phyloP scores from a whole-genome alignment of 352 stramenopile species.

The Poterioochromonas sp. region DNA sequence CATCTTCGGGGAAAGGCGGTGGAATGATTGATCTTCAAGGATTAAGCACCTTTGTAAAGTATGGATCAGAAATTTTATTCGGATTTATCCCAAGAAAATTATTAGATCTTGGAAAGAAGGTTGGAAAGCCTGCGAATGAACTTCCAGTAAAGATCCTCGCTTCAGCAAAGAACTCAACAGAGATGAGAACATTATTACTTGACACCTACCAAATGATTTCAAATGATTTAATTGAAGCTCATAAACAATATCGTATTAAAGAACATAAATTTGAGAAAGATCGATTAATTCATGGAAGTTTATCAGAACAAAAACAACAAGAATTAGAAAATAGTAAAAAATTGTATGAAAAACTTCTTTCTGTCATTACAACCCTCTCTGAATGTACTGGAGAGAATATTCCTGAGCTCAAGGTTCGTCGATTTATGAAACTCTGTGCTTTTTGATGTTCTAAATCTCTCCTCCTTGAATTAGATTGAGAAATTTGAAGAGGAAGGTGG shows the following conservation, averaged over 20 bases:
- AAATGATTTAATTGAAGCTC: constrained; percentile 13
- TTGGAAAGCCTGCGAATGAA: neutral
- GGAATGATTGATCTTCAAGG: neutral
- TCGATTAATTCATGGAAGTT: neutral
- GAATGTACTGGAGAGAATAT: constrained; percentile 4
- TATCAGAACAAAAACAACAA: constrained; percentile 12
- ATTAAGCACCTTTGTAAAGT: constrained; percentile 21
- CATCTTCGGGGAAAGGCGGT: neutral
- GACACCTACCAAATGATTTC: neutral
- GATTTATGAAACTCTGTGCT: neutral
- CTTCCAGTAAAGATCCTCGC: constrained; percentile 2
- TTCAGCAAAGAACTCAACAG: neutral
- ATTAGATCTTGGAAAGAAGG: neutral
- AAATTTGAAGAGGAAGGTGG: constrained; percentile 15
- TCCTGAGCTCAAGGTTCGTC: neutral
- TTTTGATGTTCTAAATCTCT: neutral
- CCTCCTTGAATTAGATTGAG: constrained; percentile 1
- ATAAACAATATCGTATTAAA: neutral
- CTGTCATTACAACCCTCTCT: neutral
- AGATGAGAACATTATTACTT: neutral
- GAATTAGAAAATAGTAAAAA: constrained; percentile 17
- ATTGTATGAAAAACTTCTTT: constrained; percentile 14
- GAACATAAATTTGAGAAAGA: constrained; percentile 21
- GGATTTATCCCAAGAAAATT: neutral
- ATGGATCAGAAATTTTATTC: neutral